Conservation (phyloP, 768 basidiomycete species). For the Leccinum barrowsii region DNA sequence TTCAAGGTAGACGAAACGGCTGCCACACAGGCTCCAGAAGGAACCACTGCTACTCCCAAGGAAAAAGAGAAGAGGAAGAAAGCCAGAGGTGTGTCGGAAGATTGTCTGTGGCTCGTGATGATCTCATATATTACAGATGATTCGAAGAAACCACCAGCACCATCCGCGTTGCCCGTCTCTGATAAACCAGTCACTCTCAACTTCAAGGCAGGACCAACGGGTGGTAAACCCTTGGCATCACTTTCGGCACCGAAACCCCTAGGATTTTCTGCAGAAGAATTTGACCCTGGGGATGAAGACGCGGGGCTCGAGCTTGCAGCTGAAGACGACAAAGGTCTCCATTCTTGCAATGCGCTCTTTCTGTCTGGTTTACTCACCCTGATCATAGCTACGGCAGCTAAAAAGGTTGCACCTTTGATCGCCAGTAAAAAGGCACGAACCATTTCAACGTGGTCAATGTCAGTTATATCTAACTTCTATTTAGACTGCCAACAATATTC, state of each 20-base stretch:
- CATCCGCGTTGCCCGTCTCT: conserved; percentile 68
- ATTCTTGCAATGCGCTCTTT: not conserved
- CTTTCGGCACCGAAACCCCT: conserved; percentile 35
- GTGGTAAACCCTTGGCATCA: conserved; percentile 18
- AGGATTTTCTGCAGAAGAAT: conserved; percentile 72
- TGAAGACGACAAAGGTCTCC: conserved; percentile 45
- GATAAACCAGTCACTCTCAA: conserved; percentile 80
- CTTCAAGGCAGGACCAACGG: conserved; percentile 47
- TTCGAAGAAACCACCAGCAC: conserved; percentile 41
- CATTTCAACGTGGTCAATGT: not conserved
- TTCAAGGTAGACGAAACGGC: conserved; percentile 70
- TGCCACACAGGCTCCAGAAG: conserved; percentile 21
- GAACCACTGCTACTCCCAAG: conserved; percentile 46
- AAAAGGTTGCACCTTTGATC: conserved; percentile 78
- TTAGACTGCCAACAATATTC: conserved; percentile 86
- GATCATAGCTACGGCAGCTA: conserved; percentile 43
- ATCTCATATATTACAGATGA: conserved; percentile 30
- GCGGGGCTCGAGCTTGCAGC: conserved; percentile 39
- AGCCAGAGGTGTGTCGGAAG: conserved; percentile 41
- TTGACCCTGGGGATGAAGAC: conserved; percentile 37
- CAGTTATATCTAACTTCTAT: conserved; percentile 1
- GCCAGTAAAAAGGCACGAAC: conserved; percentile 75
- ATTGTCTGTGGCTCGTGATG: not conserved
- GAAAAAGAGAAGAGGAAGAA: conserved; percentile 60
- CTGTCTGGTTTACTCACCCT: conserved; percentile 9